Evolutionary conservation across 2,329 filamentous ascomycete species (phyloP), one percentile per base, ranked within the genome.

Genomic region (Alternaria triticina): DNA sequence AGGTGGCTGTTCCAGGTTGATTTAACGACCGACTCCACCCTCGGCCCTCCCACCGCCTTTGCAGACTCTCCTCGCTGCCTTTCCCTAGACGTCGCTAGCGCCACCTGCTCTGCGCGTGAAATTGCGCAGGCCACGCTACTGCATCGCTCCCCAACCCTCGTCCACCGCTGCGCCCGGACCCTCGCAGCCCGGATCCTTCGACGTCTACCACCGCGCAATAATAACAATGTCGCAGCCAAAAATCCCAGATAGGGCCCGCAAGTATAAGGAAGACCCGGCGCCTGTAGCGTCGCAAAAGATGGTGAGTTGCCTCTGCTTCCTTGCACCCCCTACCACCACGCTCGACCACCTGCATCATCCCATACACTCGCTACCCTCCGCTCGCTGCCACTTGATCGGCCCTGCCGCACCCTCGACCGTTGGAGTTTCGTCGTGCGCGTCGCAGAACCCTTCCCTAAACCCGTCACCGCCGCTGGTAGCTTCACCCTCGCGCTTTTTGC

Each of bases 241-340:
- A 73, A 70, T 73, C 67, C 74, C 74, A 74, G 79, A 81, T 76
- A 78, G 78, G 76, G 60, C 76, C 73, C 77, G 77, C 70, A 79
- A 77, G 76, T 81, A 81, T 81, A 81, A 81, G 79, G 79, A 81
- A 80, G 78, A 79, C 73, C 76, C 78, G 77, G 79, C 77, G 77
- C 79, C 79, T 79, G 78, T 77, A 79, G 78, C 78, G 78, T 79
- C 76, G 74, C 77, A 76, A 59, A 77, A 77, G 71, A 77, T 80
- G 74, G 80, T 81, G 75, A 81, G 80, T 81, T 74, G 76, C 77
- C 76, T 80, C 70, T 74, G 68, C 70, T 73, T 78, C 76, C 78
- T 76, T 71, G 68, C 65, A 69, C 67, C 69, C 69, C 65, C 62
- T 61, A 61, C 58, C 62, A 45, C 59, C 49, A 44, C 45, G 45